phyloP scores from a whole-genome alignment of 768 basidiomycete species.

The Mycena vulgaris region DNA sequence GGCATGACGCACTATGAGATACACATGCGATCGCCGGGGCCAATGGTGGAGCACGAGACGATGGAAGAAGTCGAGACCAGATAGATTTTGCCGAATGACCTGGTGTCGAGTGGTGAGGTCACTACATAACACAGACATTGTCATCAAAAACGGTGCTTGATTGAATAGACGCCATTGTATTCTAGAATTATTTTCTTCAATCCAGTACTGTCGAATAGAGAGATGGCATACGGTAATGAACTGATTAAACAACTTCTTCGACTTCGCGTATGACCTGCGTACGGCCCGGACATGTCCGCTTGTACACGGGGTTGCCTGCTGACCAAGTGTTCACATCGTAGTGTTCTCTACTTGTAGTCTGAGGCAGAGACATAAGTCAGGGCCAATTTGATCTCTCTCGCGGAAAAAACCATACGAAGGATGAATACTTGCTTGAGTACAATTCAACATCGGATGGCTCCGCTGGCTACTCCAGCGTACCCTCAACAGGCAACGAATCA shows the following conservation, averaged over 20 bases:
- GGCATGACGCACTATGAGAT: constrained; percentile 18
- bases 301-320: constrained; percentile 10
- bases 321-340: constrained; percentile 1
- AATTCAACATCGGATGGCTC: no score
- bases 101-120: constrained; percentile 5
- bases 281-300: constrained; percentile 12
- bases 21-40: constrained; percentile 5
- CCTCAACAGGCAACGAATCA: no score
- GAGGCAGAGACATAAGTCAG: neutral
- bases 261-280: constrained; percentile 26
- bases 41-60: constrained; percentile 16
- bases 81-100: constrained; percentile 4
- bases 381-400: no score
- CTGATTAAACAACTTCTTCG: constrained; percentile 12
- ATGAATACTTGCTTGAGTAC: no score
- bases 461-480: no score
- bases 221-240: constrained; percentile 8
- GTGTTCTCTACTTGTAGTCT: constrained; percentile 2
- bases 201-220: neutral
- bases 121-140: neutral
- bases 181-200: neutral
- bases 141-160: constrained; percentile 1
- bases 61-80: constrained; percentile 8
- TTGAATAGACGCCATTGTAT: constrained; percentile 1
- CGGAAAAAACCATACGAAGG: no score